A percentile compares a stretch with the other conserved stretches of the same genome.
Conservation (phyloP, 2,329 filamentous ascomycete species). For the Penicillium sp. region DNA sequence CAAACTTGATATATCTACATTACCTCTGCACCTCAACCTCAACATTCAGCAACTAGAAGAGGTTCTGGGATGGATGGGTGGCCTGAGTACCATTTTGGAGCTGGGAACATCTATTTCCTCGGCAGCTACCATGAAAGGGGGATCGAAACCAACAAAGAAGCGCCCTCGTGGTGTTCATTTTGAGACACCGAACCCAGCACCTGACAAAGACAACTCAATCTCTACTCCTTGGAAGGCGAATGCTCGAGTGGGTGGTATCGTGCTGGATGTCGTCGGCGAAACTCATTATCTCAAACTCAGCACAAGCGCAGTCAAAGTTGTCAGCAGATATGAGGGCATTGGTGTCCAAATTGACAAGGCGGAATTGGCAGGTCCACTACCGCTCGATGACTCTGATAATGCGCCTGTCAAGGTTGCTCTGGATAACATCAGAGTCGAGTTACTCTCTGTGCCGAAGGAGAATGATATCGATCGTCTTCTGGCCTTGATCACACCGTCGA, state of each 20-base stretch:
- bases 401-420: constrained; percentile 63
- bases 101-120: constrained; percentile 81
- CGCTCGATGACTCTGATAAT: constrained; percentile 47
- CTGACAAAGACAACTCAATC: constrained; percentile 12
- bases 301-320: constrained; percentile 77
- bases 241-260: constrained; percentile 70
- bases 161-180: constrained; percentile 57
- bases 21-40: constrained; percentile 72
- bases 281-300: constrained; percentile 72
- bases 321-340: constrained; percentile 70
- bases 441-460: constrained; percentile 69
- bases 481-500: constrained; percentile 85
- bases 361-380: constrained; percentile 69
- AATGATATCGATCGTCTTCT: constrained; percentile 78
- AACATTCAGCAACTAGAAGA: constrained; percentile 82
- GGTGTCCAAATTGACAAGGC: constrained; percentile 73
- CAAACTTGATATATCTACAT: constrained; percentile 65
- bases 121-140: constrained; percentile 55
- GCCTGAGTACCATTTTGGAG: constrained; percentile 85
- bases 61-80: constrained; percentile 83
- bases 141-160: constrained; percentile 31
- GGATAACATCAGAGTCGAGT: constrained; percentile 68
- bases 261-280: constrained; percentile 73
- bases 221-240: constrained; percentile 62
- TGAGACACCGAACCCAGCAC: constrained; percentile 43